Base-by-base conservation (phyloP, 495 filamentous ascomycete species). In the Penicillium pulvis region DNA sequence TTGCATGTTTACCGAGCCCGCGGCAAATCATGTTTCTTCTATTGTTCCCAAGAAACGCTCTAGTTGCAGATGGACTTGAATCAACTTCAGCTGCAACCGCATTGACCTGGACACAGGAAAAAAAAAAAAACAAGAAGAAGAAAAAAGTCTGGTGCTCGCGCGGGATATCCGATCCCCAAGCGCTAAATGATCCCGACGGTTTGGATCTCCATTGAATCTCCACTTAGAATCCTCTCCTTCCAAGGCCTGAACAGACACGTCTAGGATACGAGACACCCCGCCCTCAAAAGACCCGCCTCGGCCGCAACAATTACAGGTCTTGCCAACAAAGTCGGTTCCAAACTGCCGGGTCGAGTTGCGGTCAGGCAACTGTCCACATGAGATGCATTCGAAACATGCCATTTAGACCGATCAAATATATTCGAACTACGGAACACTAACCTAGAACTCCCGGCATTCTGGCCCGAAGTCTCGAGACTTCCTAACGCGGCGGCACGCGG, bases 401-500 rank as follows among this genome's bases (percentile, higher is more conserved):
- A 12, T 3, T 28, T 2, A 30, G 47, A n/a, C 9, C 26, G 23
- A 11, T 7, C 11, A 50, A 3, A 33, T 23, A 1, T 23, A 20
- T 5, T 14, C 17, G 11, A 50, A 57, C 56, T 44, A 70, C 47
- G 6, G 62, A 63, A 24, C 74, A 66, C 6, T 2, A 64, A 26
- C 55, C 72, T 64, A 49, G 69, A 74, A 0, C 66, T 65, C n/a
- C 69, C 66, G 45, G 68, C 66, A 26, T 71, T 53, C 59, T 67
- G 61, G 4, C 67, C 64, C 33, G 65, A 42, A 35, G 60, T 64
- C 5, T 66, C 59, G 45, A 70, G 46, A n/a, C 43, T 59, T 0
- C 65, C 64, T 28, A 57, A 33, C 55, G 70, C 69, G 8, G 69
- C 74, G 8, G 68, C 70, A 59, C 70, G 75, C 9, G 74, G 67